These are phyloP conservation scores for Barbatosphaeria neglecta DNA, from an alignment of 495 filamentous ascomycete species.

Conservation along the genomic window DNA sequence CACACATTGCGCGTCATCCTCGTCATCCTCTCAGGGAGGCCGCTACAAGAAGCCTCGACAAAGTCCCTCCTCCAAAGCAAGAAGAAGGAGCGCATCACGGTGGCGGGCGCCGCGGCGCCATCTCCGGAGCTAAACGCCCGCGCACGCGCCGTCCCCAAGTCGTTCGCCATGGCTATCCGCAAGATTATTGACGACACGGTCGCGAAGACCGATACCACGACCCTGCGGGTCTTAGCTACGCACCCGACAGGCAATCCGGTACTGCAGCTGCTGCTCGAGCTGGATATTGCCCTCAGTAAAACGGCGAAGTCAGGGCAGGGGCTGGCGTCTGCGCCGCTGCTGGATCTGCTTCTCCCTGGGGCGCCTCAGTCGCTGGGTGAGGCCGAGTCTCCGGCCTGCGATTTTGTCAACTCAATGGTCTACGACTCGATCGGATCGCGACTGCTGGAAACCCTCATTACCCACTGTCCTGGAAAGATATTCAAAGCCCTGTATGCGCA, in stretches of 20 bases:
- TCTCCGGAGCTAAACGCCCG: conserved; percentile 16
- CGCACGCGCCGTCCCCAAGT: conserved; percentile 56
- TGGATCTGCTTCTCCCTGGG: conserved; percentile 30
- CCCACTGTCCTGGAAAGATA: conserved; percentile 66
- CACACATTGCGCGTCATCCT: conserved; percentile 80
- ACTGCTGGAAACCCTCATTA: conserved; percentile 74
- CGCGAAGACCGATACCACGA: conserved; percentile 55
- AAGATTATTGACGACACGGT: conserved; percentile 69
- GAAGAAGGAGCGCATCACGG: conserved; percentile 74
- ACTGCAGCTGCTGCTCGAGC: conserved; percentile 71
- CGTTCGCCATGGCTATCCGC: conserved; percentile 61
- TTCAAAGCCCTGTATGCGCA: conserved; percentile 76
- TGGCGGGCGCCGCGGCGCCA: conserved; percentile 20
- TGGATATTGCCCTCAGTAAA: conserved; percentile 63
- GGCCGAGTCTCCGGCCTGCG: conserved; percentile 25
- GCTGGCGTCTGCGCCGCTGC: conserved; percentile 13
- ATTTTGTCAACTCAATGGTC: conserved; percentile 73
- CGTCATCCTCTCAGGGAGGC: conserved; percentile 71
- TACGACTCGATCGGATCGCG: conserved; percentile 86
- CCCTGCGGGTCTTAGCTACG: conserved; percentile 66
- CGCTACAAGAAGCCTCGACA: conserved; percentile 51
- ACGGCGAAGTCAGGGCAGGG: conserved; percentile 41
- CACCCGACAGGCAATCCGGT: conserved; percentile 85
- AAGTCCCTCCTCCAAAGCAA: conserved; percentile 70
- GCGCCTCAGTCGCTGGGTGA: conserved; percentile 33